phyloP scores from a whole-genome alignment of 768 basidiomycete genomes.

The Mycena rebaudengoi region DNA sequence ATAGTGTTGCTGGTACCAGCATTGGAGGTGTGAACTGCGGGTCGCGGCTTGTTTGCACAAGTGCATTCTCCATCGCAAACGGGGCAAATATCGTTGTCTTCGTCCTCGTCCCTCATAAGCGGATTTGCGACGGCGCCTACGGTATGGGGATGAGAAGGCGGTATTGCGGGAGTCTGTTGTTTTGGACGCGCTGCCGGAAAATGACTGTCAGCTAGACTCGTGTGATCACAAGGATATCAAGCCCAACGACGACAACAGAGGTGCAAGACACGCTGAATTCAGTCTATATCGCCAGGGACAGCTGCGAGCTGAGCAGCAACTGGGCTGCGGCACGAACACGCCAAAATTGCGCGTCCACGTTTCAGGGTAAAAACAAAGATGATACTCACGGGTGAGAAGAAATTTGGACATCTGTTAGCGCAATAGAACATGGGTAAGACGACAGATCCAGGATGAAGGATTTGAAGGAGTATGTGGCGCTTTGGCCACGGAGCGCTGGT shows the following conservation, averaged over 20 bases:
- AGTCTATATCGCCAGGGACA: too few relatives aligned
- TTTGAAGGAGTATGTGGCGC: constrained; percentile 26
- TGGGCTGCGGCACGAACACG: too few relatives aligned
- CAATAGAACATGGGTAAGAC: constrained; percentile 53
- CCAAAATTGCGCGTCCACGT: constrained; percentile 23
- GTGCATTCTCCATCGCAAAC: constrained; percentile 93
- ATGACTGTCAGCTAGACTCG: constrained; percentile 12
- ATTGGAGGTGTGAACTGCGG: constrained; percentile 45
- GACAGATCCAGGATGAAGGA: constrained; percentile 52
- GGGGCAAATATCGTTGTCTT: constrained; percentile 88
- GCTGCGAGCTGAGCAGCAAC: too few relatives aligned
- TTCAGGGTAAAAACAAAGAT: constrained; percentile 22
- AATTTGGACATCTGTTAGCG: constrained; percentile 51
- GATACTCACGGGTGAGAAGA: constrained; percentile 45
- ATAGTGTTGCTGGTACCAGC: constrained; percentile 46
- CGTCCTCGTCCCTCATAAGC: constrained; percentile 63
- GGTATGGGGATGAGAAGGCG: constrained; percentile 76
- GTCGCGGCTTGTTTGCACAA: constrained; percentile 61
- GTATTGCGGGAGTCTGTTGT: constrained; percentile 68
- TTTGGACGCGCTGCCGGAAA: constrained; percentile 42
- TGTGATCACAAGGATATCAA: too few relatives aligned
- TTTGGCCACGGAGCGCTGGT: constrained; percentile 18
- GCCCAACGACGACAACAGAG: not conserved
- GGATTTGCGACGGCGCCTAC: constrained; percentile 53
- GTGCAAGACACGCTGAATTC: not conserved